Conservation (phyloP, 2,329 filamentous ascomycete species). For the Bipolaris cookei region DNA sequence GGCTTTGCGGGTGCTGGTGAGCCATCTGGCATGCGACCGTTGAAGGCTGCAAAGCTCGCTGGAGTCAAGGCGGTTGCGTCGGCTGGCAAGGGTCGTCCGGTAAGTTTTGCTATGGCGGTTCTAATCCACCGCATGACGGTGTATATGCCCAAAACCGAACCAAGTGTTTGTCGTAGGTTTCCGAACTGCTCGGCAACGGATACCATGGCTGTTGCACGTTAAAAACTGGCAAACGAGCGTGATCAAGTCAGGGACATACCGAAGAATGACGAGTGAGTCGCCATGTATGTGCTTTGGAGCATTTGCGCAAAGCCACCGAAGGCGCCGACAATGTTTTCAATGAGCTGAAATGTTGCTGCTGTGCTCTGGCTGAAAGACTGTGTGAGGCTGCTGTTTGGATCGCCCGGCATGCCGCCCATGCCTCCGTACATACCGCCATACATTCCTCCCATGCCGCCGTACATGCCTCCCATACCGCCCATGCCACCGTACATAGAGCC, state of each 20-base stretch:
- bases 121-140: slow-evolving; percentile 94
- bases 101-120: slow-evolving; percentile 88
- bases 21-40: slow-evolving; percentile 73
- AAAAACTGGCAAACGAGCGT: slow-evolving; percentile 7
- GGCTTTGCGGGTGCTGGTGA: slow-evolving; percentile 70
- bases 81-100: slow-evolving; percentile 86
- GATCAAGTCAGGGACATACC: slow-evolving; percentile 63
- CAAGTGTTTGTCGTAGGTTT: slow-evolving; percentile 89
- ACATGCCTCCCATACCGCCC: slow-evolving; percentile 50
- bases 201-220: slow-evolving; percentile 74
- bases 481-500: slow-evolving; percentile 51
- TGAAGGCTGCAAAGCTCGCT: slow-evolving; percentile 87
- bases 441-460: slow-evolving; percentile 44
- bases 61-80: slow-evolving; percentile 88
- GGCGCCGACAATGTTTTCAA: slow-evolving; percentile 93
- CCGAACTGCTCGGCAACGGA: slow-evolving; percentile 97
- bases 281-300: slow-evolving; percentile 99
- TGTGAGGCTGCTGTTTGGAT: slow-evolving; percentile 92
- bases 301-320: slow-evolving; percentile 99
- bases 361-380: slow-evolving; percentile 94
- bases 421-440: slow-evolving; percentile 58
- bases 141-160: slow-evolving; percentile 93
- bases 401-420: slow-evolving; percentile 50
- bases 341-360: slow-evolving; percentile 95
- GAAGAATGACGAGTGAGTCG: slow-evolving; percentile 97